Evolutionary conservation across 805 yeast genomes (phyloP).

Genomic region (Sporopachydermia lactativora): DNA sequence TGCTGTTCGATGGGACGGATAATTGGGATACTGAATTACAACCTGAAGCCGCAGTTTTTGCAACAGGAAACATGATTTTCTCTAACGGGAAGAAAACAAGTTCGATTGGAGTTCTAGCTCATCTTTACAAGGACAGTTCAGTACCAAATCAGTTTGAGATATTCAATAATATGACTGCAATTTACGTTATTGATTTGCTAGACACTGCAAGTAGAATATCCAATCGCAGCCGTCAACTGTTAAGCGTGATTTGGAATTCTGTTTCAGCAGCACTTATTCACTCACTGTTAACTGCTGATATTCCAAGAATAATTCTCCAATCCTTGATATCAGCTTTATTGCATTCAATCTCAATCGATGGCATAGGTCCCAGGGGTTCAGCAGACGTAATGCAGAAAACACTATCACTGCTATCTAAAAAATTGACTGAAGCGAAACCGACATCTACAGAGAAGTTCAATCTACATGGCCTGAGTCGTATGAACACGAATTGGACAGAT

Average conservation of each 20-base stretch:
- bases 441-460: constrained; percentile 17
- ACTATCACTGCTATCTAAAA: background rate
- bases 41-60: background rate
- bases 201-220: constrained; percentile 5
- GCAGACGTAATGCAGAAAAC: background rate
- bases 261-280: background rate
- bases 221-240: background rate
- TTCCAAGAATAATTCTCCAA: background rate
- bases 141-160: background rate
- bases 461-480: constrained; percentile 39
- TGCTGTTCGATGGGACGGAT: background rate
- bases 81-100: too few species aligned
- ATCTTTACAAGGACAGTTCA: background rate
- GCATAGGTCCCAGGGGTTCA: background rate
- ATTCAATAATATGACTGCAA: background rate
- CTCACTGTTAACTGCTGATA: background rate
- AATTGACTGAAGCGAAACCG: background rate
- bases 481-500: constrained; percentile 36
- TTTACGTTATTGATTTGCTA: constrained; percentile 7
- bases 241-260: background rate
- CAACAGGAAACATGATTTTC: background rate
- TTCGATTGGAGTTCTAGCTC: too few species aligned
- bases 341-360: background rate
- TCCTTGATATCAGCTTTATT: background rate
- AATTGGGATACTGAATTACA: background rate